Conservation (phyloP, 805 yeast genomes). For the Grigorovia jiainica region DNA sequence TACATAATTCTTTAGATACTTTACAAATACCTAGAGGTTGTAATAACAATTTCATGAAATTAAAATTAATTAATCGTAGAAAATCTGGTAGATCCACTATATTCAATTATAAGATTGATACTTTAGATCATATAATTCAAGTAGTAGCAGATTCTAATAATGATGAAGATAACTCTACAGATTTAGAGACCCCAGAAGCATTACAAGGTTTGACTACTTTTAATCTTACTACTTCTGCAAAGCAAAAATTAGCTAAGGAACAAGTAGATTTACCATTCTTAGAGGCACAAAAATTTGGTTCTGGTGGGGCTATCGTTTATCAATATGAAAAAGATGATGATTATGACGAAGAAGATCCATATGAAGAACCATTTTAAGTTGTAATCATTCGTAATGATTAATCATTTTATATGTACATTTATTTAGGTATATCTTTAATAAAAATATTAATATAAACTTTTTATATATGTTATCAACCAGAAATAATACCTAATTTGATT, state of each 20-base stretch:
- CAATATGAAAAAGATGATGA: constrained; percentile 96
- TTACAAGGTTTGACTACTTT: constrained; percentile 78
- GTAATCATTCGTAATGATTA: too few species aligned
- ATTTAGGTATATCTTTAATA: not conserved
- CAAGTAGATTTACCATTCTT: constrained; percentile 85
- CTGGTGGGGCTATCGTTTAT: constrained; percentile 92
- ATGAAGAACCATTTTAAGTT: constrained; percentile 89
- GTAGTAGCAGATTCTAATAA: constrained; percentile 19
- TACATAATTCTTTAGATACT: constrained; percentile 31
- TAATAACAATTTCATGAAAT: constrained; percentile 38
- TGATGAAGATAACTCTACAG: not conserved
- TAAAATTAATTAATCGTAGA: constrained; percentile 57
- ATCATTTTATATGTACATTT: not conserved
- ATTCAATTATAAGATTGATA: constrained; percentile 46
- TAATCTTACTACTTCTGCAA: constrained; percentile 64
- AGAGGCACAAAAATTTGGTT: constrained; percentile 71
- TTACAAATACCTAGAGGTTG: constrained; percentile 43
- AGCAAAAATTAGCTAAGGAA: constrained; percentile 69
- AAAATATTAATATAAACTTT: not conserved
- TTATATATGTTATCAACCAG: not conserved
- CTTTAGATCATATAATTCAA: constrained; percentile 35
- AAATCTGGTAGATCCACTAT: constrained; percentile 74
- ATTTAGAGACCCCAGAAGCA: constrained; percentile 39
- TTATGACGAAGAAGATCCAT: constrained; percentile 96
- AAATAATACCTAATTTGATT: constrained; percentile 2